These are phyloP conservation scores for Syncephalastrum contaminatum DNA, from an alignment of 371 early-diverging fungal species.

Conservation along the genomic window DNA sequence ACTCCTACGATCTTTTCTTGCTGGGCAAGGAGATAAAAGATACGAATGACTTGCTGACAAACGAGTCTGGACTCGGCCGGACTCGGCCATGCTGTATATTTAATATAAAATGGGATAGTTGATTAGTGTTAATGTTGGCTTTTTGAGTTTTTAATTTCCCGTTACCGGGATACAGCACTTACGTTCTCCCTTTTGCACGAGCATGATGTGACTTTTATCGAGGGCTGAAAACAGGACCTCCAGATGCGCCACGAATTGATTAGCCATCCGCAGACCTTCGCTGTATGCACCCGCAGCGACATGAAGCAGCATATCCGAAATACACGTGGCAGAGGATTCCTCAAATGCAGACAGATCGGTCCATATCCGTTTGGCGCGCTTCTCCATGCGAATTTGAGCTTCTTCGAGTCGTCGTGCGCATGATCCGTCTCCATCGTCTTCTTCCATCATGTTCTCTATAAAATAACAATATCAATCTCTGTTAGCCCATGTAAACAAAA, in stretches of 20 bases:
- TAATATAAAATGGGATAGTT: background rate
- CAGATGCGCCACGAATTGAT: constrained; percentile 87
- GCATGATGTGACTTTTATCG: constrained; percentile 55
- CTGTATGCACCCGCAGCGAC: constrained; percentile 82
- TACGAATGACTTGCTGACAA: constrained; percentile 29
- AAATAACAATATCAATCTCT: no score
- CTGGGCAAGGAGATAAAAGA: constrained; percentile 58
- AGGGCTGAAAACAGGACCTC: constrained; percentile 87
- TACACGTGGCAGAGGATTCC: constrained; percentile 94
- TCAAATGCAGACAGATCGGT: constrained; percentile 92
- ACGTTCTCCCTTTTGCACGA: constrained; percentile 8
- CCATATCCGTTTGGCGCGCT: constrained; percentile 86
- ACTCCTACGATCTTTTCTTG: constrained; percentile 61
- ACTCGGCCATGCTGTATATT: constrained; percentile 58
- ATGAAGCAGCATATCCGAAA: constrained; percentile 92
- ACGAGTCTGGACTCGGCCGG: constrained; percentile 67
- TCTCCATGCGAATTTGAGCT: constrained; percentile 55
- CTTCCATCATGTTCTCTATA: no score
- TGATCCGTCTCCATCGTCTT: constrained; percentile 1
- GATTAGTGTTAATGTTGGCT: background rate
- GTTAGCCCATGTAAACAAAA: no score
- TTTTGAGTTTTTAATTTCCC: constrained; percentile 6
- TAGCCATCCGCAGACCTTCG: constrained; percentile 87
- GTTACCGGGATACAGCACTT: no score
- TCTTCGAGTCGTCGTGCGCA: constrained; percentile 30